Evolutionary conservation across 257 asterid species (phyloP), one percentile per base, ranked within the genome.

Genomic region (Cinchona pubescens): DNA sequence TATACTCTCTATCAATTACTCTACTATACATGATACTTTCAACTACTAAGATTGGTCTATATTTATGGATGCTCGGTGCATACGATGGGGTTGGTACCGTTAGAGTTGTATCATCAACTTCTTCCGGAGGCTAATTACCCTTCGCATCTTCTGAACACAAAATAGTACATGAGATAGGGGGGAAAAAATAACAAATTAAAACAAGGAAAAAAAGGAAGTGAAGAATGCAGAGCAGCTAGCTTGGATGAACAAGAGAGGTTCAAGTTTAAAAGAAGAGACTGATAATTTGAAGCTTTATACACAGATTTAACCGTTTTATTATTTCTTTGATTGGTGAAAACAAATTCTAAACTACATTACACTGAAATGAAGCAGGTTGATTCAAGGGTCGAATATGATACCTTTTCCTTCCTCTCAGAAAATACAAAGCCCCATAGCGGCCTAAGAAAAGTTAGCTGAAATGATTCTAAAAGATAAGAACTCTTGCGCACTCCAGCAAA

Each of bases 281-380:
- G 29, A 27, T 43, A 48, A 62, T 77, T 37, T 71, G 55, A 62
- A 61, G 79, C 82, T n/a, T n/a, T 84, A 77, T 84, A 84, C 81
- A 83, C 68, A 79, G 67, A 79, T 64, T 43, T 64, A 77, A 75
- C 78, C 76, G 46, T 67, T 72, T 79, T 75, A 78, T 73, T 73
- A 51, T 32, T 8, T 38, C 29, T 51, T 64, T 38, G 23, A 48
- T n/a, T 58, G 61, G 69, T 43, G 69, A 72, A 63, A 73, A 79
- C 82, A 83, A 77, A 65, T 74, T 69, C 86, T 83, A 83, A 59
- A 75, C 87, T 85, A 85, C 77, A 81, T 53, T 74, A 83, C 86
- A 80, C 48, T 6, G 75, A 83, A 83, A 70, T 75, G 76, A 71
- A 82, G 76, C 86, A 66, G 63, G 72, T 67, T 34, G 83, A 76